Base-by-base conservation (phyloP, 179 eudicot species). In the Patellifolia procumbens region DNA sequence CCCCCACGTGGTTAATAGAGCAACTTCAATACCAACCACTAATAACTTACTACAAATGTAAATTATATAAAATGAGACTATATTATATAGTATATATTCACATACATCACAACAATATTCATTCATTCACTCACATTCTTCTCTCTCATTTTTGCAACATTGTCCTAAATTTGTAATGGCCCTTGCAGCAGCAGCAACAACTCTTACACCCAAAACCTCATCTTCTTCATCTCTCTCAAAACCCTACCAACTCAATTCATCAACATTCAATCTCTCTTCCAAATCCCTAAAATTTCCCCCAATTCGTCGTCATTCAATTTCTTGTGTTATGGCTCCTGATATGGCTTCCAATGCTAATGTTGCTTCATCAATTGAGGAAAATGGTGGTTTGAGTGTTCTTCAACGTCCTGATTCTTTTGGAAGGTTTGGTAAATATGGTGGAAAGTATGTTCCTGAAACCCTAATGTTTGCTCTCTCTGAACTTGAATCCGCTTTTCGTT, bases 361-460 rank as follows among this genome's bases (percentile, higher is more conserved):
- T 5, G 35, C 53, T 48, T 35, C 49, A 13, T 72, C 64, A 26
- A 55, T 13, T 6, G 58, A 58, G 42, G 79, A 72, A 35, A 48
- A 12, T 19, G 59, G 19, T 5, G 76, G 77, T 22, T 68, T 84
- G 76, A 64, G n/a, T 48, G 68, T 81, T 31, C 82, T 75, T 17
- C 85, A 72, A 49, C 81, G 95, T 4, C 98, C 98, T 1, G 98
- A 94, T 70, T 84, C 93, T 5, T 89, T 94, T 60, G 98, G 98
- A 34, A 83, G 97, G 39, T 94, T 88, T 42, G 98, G 98, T 0
- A 86, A 86, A 64, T 94, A 82, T 78, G 98, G 98, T n/a, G 98
- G 98, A 7, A 92, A 92, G 64, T 94, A 88, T 77, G 97, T 94
- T 0, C 98, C 97, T 15, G 98, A 92, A 73, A 92, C 98, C 26